These are phyloP conservation scores for Myxozyma udenii DNA, from an alignment of 805 yeast genomes.

Conservation along the genomic window DNA sequence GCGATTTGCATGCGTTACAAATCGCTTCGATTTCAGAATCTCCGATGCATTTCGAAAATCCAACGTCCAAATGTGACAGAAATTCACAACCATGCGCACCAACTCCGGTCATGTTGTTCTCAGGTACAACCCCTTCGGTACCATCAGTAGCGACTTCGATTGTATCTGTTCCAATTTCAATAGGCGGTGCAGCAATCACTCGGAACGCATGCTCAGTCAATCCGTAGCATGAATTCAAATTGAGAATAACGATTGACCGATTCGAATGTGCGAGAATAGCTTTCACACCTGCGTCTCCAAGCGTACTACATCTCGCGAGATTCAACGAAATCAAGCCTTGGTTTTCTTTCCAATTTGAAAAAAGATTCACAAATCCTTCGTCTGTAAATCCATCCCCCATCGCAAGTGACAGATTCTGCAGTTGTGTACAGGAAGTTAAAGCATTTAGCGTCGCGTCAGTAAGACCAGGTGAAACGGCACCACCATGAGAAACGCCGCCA, in stretches of 20 bases:
- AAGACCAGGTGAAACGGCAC: slow-evolving; percentile 35
- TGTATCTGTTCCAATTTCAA: neutral
- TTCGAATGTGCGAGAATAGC: slow-evolving; percentile 62
- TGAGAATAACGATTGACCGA: slow-evolving; percentile 63
- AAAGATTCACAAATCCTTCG: slow-evolving; percentile 59
- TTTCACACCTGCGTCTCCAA: slow-evolving; percentile 61
- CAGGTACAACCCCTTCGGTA: neutral
- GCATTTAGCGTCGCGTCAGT: slow-evolving; percentile 57
- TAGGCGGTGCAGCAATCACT: slow-evolving; percentile 23
- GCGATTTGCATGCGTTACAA: slow-evolving; percentile 56
- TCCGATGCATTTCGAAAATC: slow-evolving; percentile 76
- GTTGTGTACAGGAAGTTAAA: slow-evolving; percentile 52
- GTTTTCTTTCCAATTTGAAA: slow-evolving; percentile 50
- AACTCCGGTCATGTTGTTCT: neutral
- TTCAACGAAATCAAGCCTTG: slow-evolving; percentile 59
- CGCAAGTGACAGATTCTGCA: slow-evolving; percentile 59
- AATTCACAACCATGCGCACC: slow-evolving; percentile 46
- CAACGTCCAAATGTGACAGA: slow-evolving; percentile 66
- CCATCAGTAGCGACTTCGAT: neutral
- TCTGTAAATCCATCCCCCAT: slow-evolving; percentile 64
- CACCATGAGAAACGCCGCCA: neutral
- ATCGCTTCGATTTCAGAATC: slow-evolving; percentile 61
- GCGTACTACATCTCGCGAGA: slow-evolving; percentile 60
- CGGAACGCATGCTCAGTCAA: slow-evolving; percentile 45
- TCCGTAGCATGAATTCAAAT: slow-evolving; percentile 66